Conservation (phyloP, 768 basidiomycete genomes). For the Calocera cornea region DNA sequence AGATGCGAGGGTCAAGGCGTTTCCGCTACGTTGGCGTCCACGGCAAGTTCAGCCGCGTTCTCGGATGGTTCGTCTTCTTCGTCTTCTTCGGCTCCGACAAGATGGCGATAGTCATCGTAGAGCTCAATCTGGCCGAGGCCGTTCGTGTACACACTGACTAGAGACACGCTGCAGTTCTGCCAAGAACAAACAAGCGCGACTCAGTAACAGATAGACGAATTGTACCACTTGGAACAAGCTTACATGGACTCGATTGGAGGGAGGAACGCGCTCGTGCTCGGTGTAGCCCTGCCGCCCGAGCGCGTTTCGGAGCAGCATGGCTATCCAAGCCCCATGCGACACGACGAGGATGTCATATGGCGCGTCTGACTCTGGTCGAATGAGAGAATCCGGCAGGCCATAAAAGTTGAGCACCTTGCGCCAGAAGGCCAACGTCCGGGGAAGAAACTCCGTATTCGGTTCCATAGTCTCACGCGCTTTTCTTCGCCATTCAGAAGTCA, state of each 20-base stretch:
- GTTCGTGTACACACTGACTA: neutral
- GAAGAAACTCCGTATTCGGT: slow-evolving; percentile 28
- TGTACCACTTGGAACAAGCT: no score
- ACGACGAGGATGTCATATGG: slow-evolving; percentile 41
- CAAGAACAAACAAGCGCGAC: neutral
- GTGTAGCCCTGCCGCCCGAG: slow-evolving; percentile 1
- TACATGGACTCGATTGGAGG: neutral
- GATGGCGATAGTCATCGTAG: slow-evolving; percentile 3
- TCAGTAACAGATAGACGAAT: neutral
- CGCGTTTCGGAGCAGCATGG: slow-evolving; percentile 1
- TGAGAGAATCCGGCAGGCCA: slow-evolving; percentile 19
- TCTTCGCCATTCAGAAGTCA: neutral
- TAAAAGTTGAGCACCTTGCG: slow-evolving; percentile 21
- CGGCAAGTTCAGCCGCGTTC: neutral
- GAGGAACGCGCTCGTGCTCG: slow-evolving; percentile 6
- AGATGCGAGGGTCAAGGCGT: neutral
- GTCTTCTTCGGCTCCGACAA: neutral
- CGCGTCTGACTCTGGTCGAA: slow-evolving; percentile 13
- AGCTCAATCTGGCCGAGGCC: neutral
- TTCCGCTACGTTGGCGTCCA: neutral
- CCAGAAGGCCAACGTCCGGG: slow-evolving; percentile 54
- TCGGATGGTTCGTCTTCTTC: neutral
- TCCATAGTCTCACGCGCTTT: slow-evolving; percentile 27
- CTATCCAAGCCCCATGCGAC: slow-evolving; percentile 54
- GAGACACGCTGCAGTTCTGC: neutral